These are phyloP conservation scores for Vigna unguiculata DNA, from an alignment of 306 rosid genomes.

Conservation along the genomic window DNA sequence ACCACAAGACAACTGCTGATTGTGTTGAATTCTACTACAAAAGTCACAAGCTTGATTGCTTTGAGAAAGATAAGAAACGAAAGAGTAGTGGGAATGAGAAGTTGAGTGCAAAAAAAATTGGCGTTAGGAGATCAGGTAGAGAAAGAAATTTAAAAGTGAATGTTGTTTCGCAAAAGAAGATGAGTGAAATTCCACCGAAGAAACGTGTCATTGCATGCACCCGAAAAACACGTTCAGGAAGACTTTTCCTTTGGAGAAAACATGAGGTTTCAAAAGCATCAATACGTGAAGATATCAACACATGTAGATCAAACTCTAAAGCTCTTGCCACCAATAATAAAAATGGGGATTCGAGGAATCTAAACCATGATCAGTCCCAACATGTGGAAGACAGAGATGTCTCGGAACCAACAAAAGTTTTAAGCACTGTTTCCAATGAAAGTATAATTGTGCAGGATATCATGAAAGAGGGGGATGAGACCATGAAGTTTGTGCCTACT, in stretches of 20 bases:
- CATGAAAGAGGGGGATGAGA: too few species aligned
- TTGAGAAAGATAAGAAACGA: constrained; percentile 62
- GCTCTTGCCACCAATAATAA: too few species aligned
- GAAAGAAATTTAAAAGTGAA: constrained; percentile 65
- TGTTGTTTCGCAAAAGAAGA: constrained; percentile 71
- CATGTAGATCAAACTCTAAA: constrained; percentile 37
- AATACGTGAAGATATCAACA: constrained; percentile 41
- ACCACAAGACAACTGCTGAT: constrained; percentile 88
- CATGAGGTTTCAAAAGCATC: constrained; percentile 43
- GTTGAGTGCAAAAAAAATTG: constrained; percentile 46
- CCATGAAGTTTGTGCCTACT: too few species aligned
- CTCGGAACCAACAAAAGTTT: not conserved
- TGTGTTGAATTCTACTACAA: constrained; percentile 92
- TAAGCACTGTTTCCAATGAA: too few species aligned
- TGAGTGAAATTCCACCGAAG: constrained; percentile 73
- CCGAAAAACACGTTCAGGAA: constrained; percentile 50
- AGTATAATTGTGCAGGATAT: too few species aligned
- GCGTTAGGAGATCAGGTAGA: constrained; percentile 57
- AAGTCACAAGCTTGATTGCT: constrained; percentile 73
- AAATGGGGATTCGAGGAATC: too few species aligned
- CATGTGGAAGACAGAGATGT: too few species aligned
- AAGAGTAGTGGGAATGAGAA: constrained; percentile 57
- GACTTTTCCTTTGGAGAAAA: constrained; percentile 52
- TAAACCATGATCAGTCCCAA: too few species aligned
- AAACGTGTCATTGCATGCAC: constrained; percentile 50